Evolutionary conservation across 345 rosid genomes (phyloP).

Genomic region (Gossypium raimondii): DNA sequence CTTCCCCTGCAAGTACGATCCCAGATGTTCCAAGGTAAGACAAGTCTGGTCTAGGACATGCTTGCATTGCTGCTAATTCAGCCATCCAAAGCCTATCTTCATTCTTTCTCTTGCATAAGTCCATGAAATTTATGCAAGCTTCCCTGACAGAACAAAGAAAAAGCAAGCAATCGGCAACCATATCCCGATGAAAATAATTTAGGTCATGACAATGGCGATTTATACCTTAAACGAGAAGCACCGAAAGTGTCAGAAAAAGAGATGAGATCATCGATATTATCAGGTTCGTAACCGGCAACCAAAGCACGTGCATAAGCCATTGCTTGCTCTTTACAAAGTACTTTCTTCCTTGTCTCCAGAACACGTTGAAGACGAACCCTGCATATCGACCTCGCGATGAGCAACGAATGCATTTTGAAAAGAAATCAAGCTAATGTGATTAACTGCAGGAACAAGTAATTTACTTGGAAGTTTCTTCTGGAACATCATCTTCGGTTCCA

Average conservation of each 20-base stretch:
- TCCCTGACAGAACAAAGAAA: slow-evolving; percentile 44
- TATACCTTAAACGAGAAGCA: slow-evolving; percentile 84
- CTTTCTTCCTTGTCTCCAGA: slow-evolving; percentile 70
- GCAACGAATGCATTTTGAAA: slow-evolving; percentile 17
- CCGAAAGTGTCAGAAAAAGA: slow-evolving; percentile 88
- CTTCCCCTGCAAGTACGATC: slow-evolving; percentile 71
- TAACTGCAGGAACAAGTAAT: slow-evolving; percentile 15
- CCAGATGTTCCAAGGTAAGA: slow-evolving; percentile 78
- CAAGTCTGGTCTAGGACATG: slow-evolving; percentile 62
- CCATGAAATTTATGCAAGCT: slow-evolving; percentile 84
- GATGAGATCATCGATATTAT: slow-evolving; percentile 64
- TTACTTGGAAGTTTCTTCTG: slow-evolving; percentile 86
- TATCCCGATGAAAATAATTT: not conserved
- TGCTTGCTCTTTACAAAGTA: slow-evolving; percentile 91
- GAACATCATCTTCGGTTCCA: slow-evolving; percentile 35
- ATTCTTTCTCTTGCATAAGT: slow-evolving; percentile 91
- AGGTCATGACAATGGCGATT: not conserved
- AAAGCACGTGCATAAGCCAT: slow-evolving; percentile 96
- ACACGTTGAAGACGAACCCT: slow-evolving; percentile 89
- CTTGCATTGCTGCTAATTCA: slow-evolving; percentile 92
- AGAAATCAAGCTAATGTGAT: slow-evolving; percentile 2
- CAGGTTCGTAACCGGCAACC: slow-evolving; percentile 83
- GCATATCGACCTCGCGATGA: slow-evolving; percentile 27
- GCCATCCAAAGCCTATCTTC: slow-evolving; percentile 93
- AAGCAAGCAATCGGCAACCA: not conserved